phyloP scores from a whole-genome alignment of 1,284 basidiomycete genomes.

The Marasmius sp. region DNA sequence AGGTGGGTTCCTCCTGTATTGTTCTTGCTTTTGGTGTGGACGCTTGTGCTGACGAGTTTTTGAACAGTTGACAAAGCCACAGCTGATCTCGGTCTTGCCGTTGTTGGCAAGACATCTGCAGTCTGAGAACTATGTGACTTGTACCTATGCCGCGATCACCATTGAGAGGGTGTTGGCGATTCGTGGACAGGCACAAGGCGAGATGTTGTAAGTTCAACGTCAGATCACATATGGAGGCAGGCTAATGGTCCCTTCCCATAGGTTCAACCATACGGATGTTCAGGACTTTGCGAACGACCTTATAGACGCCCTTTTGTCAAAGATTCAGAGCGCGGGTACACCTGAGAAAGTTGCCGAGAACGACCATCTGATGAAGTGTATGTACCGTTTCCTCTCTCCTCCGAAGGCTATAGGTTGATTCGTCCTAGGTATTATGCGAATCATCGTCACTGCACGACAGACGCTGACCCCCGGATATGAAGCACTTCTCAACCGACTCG shows the following conservation, averaged over 20 bases:
- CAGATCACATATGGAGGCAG: background rate
- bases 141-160: slow-evolving; percentile 88
- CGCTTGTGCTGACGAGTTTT: background rate
- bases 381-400: slow-evolving; percentile 22
- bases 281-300: slow-evolving; percentile 79
- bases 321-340: slow-evolving; percentile 81
- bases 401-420: background rate
- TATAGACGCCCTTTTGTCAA: slow-evolving; percentile 76
- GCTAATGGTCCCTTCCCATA: slow-evolving; percentile 26
- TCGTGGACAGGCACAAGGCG: slow-evolving; percentile 58
- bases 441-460: slow-evolving; percentile 87
- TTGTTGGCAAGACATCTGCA: slow-evolving; percentile 83
- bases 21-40: background rate
- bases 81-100: slow-evolving; percentile 90
- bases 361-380: slow-evolving; percentile 97
- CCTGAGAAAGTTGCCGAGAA: slow-evolving; percentile 97
- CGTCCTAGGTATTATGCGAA: slow-evolving; percentile 81
- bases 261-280: slow-evolving; percentile 86
- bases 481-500: slow-evolving; percentile 73
- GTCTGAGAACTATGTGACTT: slow-evolving; percentile 83
- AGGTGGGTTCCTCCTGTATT: slow-evolving; percentile 46
- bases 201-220: slow-evolving; percentile 57
- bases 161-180: slow-evolving; percentile 90
- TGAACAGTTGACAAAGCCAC: slow-evolving; percentile 85
- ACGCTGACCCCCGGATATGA: slow-evolving; percentile 71